Evolutionary conservation across 2,329 filamentous ascomycete species (phyloP).

Genomic region (Curvularia spicifera): DNA sequence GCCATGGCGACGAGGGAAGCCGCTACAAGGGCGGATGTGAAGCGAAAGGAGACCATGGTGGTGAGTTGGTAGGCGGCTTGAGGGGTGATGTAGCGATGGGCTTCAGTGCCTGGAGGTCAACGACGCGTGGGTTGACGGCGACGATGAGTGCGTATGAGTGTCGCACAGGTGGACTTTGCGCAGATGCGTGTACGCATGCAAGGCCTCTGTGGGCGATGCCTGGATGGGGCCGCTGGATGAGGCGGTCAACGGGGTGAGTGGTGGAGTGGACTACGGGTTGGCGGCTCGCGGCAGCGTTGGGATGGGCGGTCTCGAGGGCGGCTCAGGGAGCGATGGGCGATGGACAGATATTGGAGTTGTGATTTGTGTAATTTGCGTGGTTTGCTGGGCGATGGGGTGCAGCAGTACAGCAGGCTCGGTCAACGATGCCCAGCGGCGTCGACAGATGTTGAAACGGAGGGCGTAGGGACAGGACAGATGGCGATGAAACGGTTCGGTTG

Average conservation of each 20-base stretch:
- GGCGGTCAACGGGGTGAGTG: constrained; percentile 11
- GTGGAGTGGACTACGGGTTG: constrained; percentile 2
- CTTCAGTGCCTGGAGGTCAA: constrained; percentile 34
- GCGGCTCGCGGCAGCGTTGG: constrained; percentile 13
- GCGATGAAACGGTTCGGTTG: constrained; percentile 26
- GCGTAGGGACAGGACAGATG: constrained; percentile 38
- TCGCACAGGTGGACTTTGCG: constrained; percentile 37
- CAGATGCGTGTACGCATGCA: constrained; percentile 32
- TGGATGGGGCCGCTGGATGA: constrained; percentile 6
- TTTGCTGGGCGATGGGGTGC: constrained; percentile 4
- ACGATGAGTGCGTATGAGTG: constrained; percentile 8
- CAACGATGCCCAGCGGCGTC: constrained; percentile 18
- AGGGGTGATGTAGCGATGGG: constrained; percentile 17
- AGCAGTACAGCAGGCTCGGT: constrained; percentile 19
- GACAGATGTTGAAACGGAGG: constrained; percentile 42
- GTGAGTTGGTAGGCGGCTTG: constrained; percentile 12
- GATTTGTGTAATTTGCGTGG: background rate
- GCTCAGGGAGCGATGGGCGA: background rate
- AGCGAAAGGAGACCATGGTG: constrained; percentile 45
- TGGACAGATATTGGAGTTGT: background rate
- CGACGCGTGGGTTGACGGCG: constrained; percentile 10
- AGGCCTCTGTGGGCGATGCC: constrained; percentile 18
- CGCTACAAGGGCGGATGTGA: constrained; percentile 42
- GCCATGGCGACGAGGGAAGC: constrained; percentile 39
- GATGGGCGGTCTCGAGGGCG: constrained; percentile 12